Evolutionary conservation across 192 early-diverging fungal species (phyloP).

Genomic region (Coemansia aciculifera): DNA sequence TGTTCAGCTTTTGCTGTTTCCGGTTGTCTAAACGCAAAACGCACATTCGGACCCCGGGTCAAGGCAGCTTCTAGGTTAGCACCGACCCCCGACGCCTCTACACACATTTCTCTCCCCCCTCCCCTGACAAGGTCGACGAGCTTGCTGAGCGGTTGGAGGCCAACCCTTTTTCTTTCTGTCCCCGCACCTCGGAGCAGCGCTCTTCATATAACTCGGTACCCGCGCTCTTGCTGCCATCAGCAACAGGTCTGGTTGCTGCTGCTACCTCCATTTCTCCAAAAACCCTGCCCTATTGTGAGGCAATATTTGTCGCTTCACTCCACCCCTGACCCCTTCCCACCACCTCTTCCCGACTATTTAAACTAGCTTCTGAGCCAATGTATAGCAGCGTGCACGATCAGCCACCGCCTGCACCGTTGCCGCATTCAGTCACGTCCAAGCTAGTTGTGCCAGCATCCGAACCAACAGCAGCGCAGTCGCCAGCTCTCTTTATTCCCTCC

Average conservation of each 20-base stretch:
- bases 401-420: conserved; percentile 50
- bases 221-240: background rate
- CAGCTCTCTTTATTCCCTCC: conserved; percentile 26
- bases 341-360: background rate
- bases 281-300: conserved; percentile 29
- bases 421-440: conserved; percentile 42
- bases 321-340: conserved; percentile 13
- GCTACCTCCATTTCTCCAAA: background rate
- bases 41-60: background rate
- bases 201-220: background rate
- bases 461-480: conserved; percentile 33
- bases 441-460: conserved; percentile 31
- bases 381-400: conserved; percentile 52
- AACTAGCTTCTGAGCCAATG: conserved; percentile 28
- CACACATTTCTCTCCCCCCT: background rate
- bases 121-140: background rate
- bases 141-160: background rate
- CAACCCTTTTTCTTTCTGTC: background rate
- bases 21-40: conserved; percentile 3
- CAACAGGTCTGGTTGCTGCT: background rate
- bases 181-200: conserved; percentile 2
- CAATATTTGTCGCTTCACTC: conserved; percentile 22
- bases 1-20: conserved; percentile 6
- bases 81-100: background rate
- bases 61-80: background rate